Evolutionary conservation across 2,329 filamentous ascomycete species (phyloP).

Genomic region (Emmonsia crescens): DNA sequence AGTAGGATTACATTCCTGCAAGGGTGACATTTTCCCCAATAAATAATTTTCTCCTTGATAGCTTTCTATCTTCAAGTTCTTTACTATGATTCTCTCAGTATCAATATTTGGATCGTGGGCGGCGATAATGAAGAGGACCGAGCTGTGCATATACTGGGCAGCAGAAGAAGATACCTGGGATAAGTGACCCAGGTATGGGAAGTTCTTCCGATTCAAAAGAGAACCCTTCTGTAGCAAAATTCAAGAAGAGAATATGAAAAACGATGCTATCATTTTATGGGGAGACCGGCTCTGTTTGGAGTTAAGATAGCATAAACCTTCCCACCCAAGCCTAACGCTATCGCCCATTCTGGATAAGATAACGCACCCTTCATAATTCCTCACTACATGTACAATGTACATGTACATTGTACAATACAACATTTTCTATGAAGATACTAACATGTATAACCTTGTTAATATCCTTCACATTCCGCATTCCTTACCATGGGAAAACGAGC

Average conservation of each 20-base stretch:
- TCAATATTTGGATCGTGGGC: neutral
- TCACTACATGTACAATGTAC: too few species aligned
- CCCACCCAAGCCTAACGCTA: too few species aligned
- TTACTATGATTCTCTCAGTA: neutral
- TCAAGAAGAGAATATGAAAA: neutral
- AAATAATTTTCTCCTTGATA: neutral
- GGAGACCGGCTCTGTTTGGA: neutral
- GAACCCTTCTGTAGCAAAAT: neutral
- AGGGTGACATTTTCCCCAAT: conserved; percentile 3
- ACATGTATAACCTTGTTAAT: neutral
- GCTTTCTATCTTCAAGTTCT: neutral
- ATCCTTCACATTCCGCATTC: neutral
- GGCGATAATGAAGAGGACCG: neutral
- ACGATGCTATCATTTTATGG: neutral
- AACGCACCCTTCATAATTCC: too few species aligned
- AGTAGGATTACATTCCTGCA: conserved; percentile 16
- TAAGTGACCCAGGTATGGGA: neutral
- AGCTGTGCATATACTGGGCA: neutral
- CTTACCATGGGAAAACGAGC: too few species aligned
- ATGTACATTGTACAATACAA: too few species aligned
- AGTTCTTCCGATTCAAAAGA: neutral
- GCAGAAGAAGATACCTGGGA: neutral
- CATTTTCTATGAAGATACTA: neutral
- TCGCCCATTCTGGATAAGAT: too few species aligned
- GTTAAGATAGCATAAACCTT: too few species aligned